phyloP scores from a whole-genome alignment of 768 basidiomycete species.

The Collybia sp. region DNA sequence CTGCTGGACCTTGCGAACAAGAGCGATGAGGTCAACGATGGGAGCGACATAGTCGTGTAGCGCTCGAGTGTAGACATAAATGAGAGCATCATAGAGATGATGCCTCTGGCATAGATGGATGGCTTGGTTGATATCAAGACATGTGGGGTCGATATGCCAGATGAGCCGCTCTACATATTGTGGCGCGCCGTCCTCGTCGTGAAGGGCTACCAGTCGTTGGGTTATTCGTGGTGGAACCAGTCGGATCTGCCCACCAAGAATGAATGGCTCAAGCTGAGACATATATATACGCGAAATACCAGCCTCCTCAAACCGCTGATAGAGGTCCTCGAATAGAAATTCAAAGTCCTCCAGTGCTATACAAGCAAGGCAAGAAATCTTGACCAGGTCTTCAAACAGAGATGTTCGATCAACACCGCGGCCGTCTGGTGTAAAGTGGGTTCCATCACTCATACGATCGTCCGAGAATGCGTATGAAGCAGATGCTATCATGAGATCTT shows the following conservation, averaged over 20 bases:
- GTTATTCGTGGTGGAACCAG: slow-evolving; percentile 84
- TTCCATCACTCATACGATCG: slow-evolving; percentile 87
- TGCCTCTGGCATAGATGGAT: slow-evolving; percentile 81
- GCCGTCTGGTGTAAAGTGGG: slow-evolving; percentile 76
- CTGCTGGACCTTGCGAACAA: slow-evolving; percentile 67
- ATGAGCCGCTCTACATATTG: slow-evolving; percentile 85
- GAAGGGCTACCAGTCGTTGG: slow-evolving; percentile 75
- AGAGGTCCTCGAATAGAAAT: slow-evolving; percentile 91
- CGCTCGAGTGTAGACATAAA: slow-evolving; percentile 90
- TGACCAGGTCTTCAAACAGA: slow-evolving; percentile 85
- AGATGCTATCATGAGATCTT: slow-evolving; percentile 84
- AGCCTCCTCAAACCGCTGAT: slow-evolving; percentile 79
- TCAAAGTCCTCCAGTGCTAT: slow-evolving; percentile 77
- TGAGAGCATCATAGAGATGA: slow-evolving; percentile 87
- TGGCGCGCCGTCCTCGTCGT: slow-evolving; percentile 65
- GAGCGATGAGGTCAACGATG: slow-evolving; percentile 74
- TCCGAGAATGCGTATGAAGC: slow-evolving; percentile 90
- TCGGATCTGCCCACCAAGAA: slow-evolving; percentile 69
- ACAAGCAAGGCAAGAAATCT: slow-evolving; percentile 72
- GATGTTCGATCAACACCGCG: slow-evolving; percentile 90
- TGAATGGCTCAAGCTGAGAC: slow-evolving; percentile 72
- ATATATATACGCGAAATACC: slow-evolving; percentile 87
- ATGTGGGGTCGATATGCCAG: slow-evolving; percentile 92
- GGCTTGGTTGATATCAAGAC: slow-evolving; percentile 91
- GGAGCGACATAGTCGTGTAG: slow-evolving; percentile 88